Conservation (phyloP, 2,329 filamentous ascomycete species). For the Fusarium kyushuense region DNA sequence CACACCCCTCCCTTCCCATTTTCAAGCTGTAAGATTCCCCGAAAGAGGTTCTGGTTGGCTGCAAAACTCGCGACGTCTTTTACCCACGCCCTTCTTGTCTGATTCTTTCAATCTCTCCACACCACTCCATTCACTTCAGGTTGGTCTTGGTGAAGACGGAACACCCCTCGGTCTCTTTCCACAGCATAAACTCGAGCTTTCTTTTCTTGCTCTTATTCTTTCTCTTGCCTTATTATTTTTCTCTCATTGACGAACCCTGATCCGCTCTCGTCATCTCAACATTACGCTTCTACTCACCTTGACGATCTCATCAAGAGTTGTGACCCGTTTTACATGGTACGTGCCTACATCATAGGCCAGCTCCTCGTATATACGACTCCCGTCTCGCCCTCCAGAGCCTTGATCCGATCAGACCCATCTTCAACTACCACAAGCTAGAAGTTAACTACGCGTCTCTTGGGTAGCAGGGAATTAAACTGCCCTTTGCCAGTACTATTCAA, state of each 20-base stretch:
- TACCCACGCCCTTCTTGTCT: conserved; percentile 28
- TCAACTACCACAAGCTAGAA: conserved; percentile 24
- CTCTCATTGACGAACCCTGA: conserved; percentile 16
- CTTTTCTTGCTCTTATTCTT: conserved; percentile 22
- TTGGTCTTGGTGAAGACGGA: conserved; percentile 39
- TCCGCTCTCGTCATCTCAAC: conserved; percentile 21
- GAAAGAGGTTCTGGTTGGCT: conserved; percentile 9
- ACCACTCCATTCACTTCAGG: conserved; percentile 36
- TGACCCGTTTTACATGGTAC: background rate
- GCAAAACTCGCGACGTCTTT: background rate
- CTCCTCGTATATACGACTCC: conserved; percentile 42
- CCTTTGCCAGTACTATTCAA: conserved; percentile 13
- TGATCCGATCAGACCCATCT: conserved; percentile 30
- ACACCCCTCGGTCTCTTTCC: conserved; percentile 44
- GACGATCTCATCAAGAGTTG: conserved; percentile 1
- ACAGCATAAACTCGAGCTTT: conserved; percentile 36
- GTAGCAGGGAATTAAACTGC: conserved; percentile 10
- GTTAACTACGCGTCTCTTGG: conserved; percentile 17
- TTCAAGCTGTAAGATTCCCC: conserved; percentile 17
- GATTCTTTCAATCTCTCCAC: conserved; percentile 26
- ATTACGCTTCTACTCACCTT: conserved; percentile 28
- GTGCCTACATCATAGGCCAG: conserved; percentile 21
- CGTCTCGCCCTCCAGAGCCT: conserved; percentile 29
- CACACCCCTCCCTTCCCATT: conserved; percentile 33
- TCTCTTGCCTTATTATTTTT: conserved; percentile 24